Evolutionary conservation across 305 asterid genomes (phyloP), one percentile per base, ranked within the genome.

Genomic region (Fraxinus velutina): DNA sequence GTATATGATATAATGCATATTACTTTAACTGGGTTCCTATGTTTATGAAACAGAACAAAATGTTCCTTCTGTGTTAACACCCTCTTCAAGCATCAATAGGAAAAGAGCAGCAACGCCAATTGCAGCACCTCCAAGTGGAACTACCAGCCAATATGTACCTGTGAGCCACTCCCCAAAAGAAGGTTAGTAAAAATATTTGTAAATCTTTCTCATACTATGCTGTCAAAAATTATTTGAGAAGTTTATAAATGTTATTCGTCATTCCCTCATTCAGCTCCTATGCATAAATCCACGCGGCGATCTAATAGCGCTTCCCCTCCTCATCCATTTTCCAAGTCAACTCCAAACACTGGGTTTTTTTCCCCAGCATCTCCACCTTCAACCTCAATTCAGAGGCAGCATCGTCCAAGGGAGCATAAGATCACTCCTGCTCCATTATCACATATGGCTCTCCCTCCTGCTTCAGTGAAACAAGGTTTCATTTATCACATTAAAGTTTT

Each of bases 281-380:
- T 75, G 76, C 88, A 76, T 79, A 88, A 86, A 79, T 79, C 81
- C 73, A 29, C 13, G 17, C 73, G 80, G 60, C 82, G 82, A 83
- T 83, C 92, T 82, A 64, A 55, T 74, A 77, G 33, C 70, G 87
- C 90, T 77, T 89, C 90, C 39, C 86, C 95, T 83, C 97, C 97
- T 84, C 87, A 52, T 84, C 88, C 82, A 12, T 82, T 80, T 80
- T 86, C 90, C 75, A 87, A 84, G 75, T 86, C 90, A 80, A 79
- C 90, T 78, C 83, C 81, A 75, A 42, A 66, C 76, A 71, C 84
- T 44, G 84, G 78, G 74, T 83, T 39, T 82, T 81, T 80, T 77
- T 76, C 92, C 57, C 89, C 91, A 21, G 71, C 85, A 73, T 77
- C 82, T 71, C 80, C 75, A 73, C 88, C 88, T 80, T 81, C 85